These are phyloP conservation scores for Globisporangium solare DNA, from an alignment of 352 stramenopile genomes.

Conservation along the genomic window DNA sequence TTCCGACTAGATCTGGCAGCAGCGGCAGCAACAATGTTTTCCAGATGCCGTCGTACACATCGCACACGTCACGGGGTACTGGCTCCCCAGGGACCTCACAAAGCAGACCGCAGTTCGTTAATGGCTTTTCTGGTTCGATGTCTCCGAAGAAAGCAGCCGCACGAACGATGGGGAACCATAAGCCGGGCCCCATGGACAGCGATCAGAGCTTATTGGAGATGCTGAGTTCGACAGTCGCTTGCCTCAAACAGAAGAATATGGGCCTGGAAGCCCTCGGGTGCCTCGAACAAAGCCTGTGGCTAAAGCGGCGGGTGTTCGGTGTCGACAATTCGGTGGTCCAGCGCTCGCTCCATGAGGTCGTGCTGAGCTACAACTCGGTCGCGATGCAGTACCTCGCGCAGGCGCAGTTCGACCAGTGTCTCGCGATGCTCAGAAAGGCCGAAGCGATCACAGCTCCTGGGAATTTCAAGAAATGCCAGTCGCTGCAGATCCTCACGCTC, in stretches of 20 bases:
- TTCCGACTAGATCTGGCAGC: not conserved
- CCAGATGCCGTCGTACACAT: slow-evolving; percentile 43
- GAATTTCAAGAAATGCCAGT: slow-evolving; percentile 60
- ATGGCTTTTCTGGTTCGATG: not conserved
- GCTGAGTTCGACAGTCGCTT: slow-evolving; percentile 60
- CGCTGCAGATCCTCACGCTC: slow-evolving; percentile 77
- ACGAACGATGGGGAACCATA: not conserved
- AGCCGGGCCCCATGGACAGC: slow-evolving; percentile 28
- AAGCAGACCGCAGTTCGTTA: slow-evolving; percentile 1
- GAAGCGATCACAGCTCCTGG: slow-evolving; percentile 59
- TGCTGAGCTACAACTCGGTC: slow-evolving; percentile 70
- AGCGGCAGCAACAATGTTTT: slow-evolving; percentile 20
- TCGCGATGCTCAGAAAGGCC: slow-evolving; percentile 68
- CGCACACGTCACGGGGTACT: slow-evolving; percentile 23
- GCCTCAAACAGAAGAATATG: slow-evolving; percentile 70
- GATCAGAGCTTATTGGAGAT: slow-evolving; percentile 67
- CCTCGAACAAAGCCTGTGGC: slow-evolving; percentile 68
- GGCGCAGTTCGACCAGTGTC: slow-evolving; percentile 56
- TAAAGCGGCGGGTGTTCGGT: slow-evolving; percentile 76
- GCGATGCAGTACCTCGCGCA: slow-evolving; percentile 65
- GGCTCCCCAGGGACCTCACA: slow-evolving; percentile 19
- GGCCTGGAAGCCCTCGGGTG: slow-evolving; percentile 69
- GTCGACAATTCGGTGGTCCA: slow-evolving; percentile 51
- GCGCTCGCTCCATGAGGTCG: slow-evolving; percentile 50
- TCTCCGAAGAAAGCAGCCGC: not conserved